phyloP scores from a whole-genome alignment of 129 eudicot genomes.

The Calendula officinalis region DNA sequence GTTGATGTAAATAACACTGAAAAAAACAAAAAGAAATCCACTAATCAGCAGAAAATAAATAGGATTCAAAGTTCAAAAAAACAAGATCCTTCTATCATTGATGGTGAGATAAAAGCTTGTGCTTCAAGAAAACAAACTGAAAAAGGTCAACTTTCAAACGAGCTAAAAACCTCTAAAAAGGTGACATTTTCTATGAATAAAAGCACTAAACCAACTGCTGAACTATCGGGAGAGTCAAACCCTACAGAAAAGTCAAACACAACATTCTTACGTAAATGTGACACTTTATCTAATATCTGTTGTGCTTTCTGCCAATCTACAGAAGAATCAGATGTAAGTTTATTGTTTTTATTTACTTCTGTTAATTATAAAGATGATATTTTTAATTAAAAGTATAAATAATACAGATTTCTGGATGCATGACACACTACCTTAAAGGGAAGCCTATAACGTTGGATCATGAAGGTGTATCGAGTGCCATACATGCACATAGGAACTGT shows the following conservation, averaged over 20 bases:
- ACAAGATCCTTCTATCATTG: constrained; percentile 20
- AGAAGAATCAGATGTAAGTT: constrained; percentile 68
- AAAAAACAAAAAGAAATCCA: constrained; percentile 10
- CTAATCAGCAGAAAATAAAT: constrained; percentile 19
- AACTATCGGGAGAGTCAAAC: constrained; percentile 17
- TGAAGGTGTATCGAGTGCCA: constrained; percentile 31
- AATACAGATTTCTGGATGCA: constrained; percentile 69
- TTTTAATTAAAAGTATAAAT: constrained; percentile 7
- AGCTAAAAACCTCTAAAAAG: constrained; percentile 25
- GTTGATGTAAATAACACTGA: neutral
- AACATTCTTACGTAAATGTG: constrained; percentile 43
- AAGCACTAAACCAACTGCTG: constrained; percentile 13
- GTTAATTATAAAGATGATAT: neutral
- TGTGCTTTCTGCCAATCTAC: constrained; percentile 79
- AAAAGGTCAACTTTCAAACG: constrained; percentile 15
- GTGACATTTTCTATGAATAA: constrained; percentile 31
- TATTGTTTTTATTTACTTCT: neutral
- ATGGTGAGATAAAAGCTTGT: constrained; percentile 17
- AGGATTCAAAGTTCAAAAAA: constrained; percentile 22
- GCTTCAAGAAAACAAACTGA: constrained; percentile 4
- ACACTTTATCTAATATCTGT: constrained; percentile 13
- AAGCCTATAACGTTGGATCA: constrained; percentile 51
- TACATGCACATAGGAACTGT: constrained; percentile 79
- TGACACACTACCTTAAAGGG: constrained; percentile 72
- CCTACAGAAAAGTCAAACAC: constrained; percentile 17